phyloP scores from a whole-genome alignment of 441 rosid genomes.

The Omphalea diandra region DNA sequence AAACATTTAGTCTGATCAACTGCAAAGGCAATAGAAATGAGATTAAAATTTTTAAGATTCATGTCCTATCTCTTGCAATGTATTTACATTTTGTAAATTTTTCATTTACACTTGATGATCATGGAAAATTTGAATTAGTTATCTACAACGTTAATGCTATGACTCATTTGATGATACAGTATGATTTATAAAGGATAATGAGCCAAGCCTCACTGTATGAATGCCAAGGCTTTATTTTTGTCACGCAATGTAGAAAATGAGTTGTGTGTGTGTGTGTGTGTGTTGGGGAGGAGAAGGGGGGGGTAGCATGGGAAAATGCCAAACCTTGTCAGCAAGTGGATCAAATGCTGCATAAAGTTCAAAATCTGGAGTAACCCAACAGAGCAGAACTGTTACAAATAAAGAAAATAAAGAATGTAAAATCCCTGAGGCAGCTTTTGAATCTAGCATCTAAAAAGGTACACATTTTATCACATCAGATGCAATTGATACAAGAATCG shows the following conservation, averaged over 20 bases:
- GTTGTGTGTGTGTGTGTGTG: background rate
- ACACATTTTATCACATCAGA: background rate
- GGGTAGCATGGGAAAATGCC: slow-evolving; percentile 22
- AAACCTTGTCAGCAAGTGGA: slow-evolving; percentile 98
- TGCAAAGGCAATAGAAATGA: background rate
- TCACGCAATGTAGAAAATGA: background rate
- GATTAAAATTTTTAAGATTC: too few relatives aligned
- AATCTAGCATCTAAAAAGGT: background rate
- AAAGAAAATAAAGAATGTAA: background rate
- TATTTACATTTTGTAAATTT: background rate
- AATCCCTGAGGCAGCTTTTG: background rate
- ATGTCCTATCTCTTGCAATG: background rate
- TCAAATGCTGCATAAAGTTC: slow-evolving; percentile 97
- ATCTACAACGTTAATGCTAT: background rate
- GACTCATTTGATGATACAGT: background rate
- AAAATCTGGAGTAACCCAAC: slow-evolving; percentile 98
- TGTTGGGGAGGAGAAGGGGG: too few relatives aligned
- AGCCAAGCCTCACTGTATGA: too few relatives aligned
- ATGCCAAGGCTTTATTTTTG: too few relatives aligned
- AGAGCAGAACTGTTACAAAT: slow-evolving; percentile 67
- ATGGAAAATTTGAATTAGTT: background rate
- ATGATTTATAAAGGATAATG: background rate
- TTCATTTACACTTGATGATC: background rate
- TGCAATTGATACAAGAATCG: background rate
- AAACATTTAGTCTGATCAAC: too few relatives aligned